Base-by-base conservation (phyloP, 2,329 filamentous ascomycete genomes). In the Colletotrichum shisoi region DNA sequence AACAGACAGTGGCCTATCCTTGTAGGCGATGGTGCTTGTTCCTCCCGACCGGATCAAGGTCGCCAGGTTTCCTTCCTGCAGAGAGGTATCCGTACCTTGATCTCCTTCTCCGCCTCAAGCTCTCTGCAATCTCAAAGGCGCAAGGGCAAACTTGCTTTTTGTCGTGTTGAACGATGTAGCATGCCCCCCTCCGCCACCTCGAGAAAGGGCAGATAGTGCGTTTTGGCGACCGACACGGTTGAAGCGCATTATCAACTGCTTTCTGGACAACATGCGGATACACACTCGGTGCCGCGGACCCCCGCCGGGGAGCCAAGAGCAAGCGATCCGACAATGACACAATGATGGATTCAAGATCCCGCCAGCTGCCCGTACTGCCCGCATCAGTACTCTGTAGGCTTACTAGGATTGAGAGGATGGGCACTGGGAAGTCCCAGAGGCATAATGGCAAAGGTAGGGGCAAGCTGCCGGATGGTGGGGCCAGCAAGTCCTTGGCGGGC, bases 111-210 rank as follows among this genome's bases (percentile, higher is more conserved):
- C n/a, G 3, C 24, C 27, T 40, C 54, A 34, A 51, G 40, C 54
- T 42, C 48, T 51, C 40, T 48, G 48, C 54, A 53, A 49, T 59
- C 39, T 64, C 54, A 24, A 48, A 45, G 53, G 54, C 54, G 54
- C 61, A 56, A 56, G 61, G 61, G 54, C 64, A 62, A 48, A 21
- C 48, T 59, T 64, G 48, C 49, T 51, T 60, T 44, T 13, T 44
- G 48, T 31, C 54, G 34, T 45, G 45, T 49, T 31, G 54, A 24
- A 54, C n/a, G 24, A 67, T 51, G 61, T 46, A 24, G 46, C 59
- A 42, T 19, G 51, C 44, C 15, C 13, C 3, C 40, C 42, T 31
- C 27, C 27, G 27, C 27, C 27, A 31, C 7, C 27, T 34, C 44
- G 46, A 57, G 39, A 57, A 53, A 21, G 40, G 53, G 24, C 34